Evolutionary conservation across 331 rosid species (phyloP), one percentile per base, ranked within the genome.

Genomic region (Rosa hybrid): DNA sequence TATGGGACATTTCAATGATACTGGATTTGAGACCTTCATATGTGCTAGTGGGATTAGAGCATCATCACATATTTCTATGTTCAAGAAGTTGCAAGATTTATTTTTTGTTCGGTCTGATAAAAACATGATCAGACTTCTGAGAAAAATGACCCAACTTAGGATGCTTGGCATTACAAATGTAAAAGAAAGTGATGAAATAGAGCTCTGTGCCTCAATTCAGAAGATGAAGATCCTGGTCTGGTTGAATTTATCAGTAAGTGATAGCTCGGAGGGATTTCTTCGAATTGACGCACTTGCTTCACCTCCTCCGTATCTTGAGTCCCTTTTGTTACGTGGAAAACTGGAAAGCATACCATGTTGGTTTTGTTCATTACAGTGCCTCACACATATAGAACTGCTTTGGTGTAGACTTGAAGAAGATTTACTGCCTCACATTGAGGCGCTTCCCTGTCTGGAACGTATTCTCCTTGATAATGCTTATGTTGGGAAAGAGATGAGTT

Each of bases 191-290:
- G 68, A 62, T 62, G 68, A 62, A 62, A 62, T 62, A 25, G 68
- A 62, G 68, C 68, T 62, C 17, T 62, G 68, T 62, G 68, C 68
- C 68, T 62, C 68, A 25, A 25, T 62, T 62, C 39, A 23, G 68
- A 62, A 12, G 68, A 23, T 62, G 68, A 62, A 62, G 18, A 25
- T 62, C 38, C 38, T 62, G 41, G 18, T 62, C 17, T 62, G 68
- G 68, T 62, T 62, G 68, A 62, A 62, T 12, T 23, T 62, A 62
- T 62, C 68, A 0, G 39, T 62, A 62, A 62, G 17, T 23, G 39
- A 62, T 62, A 62, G 39, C 1, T 25, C 39, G 17, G 68, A 62
- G 39, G 39, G 2, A 23, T 11, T 62, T 62, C 68, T 23, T 62
- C 68, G 68, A 23, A 62, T 62, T 62, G 68, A 62, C 12, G 68